Evolutionary conservation across 2,329 filamentous ascomycete genomes (phyloP).

Genomic region (Diaporthe citri): DNA sequence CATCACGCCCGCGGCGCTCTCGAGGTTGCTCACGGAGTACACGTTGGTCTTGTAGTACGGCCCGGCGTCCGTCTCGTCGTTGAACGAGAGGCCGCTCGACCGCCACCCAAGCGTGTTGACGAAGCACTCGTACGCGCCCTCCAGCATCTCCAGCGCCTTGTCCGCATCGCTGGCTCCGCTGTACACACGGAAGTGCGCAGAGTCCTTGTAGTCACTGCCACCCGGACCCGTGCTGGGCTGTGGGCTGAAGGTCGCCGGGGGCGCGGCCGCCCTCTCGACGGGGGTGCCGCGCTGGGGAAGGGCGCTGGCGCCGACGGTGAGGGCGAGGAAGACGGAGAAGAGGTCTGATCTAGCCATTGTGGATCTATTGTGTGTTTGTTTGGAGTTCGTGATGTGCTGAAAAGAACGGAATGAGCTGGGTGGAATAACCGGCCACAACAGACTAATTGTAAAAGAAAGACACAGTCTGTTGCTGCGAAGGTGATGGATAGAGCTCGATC

Average conservation of each 20-base stretch:
- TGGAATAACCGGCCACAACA: slow-evolving; percentile 11
- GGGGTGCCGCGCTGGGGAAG: neutral
- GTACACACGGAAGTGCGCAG: slow-evolving; percentile 57
- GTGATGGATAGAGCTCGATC: slow-evolving; percentile 3
- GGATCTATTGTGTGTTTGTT: neutral
- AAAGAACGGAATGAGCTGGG: slow-evolving; percentile 4
- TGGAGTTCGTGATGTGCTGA: neutral
- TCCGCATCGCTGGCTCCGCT: slow-evolving; percentile 48
- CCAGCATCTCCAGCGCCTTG: slow-evolving; percentile 55
- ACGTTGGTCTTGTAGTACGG: slow-evolving; percentile 18
- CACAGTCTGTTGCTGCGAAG: neutral
- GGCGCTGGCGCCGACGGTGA: neutral
- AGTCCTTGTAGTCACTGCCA: slow-evolving; percentile 50
- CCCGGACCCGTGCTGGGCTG: slow-evolving; percentile 45
- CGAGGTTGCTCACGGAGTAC: slow-evolving; percentile 3
- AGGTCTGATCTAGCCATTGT: slow-evolving; percentile 14
- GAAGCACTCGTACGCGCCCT: slow-evolving; percentile 57
- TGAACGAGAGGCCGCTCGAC: slow-evolving; percentile 50
- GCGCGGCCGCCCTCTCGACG: slow-evolving; percentile 6
- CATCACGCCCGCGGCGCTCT: slow-evolving; percentile 2
- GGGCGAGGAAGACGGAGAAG: slow-evolving; percentile 12
- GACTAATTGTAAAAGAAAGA: neutral
- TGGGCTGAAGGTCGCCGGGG: slow-evolving; percentile 15
- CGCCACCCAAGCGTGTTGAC: slow-evolving; percentile 51
- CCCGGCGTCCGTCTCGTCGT: slow-evolving; percentile 38